A percentile compares a stretch with the other conserved stretches of the same genome.
Evolutionary conservation across 192 early-diverging fungal genomes (phyloP).

Genomic region (Phlyctochytrium bullatum): DNA sequence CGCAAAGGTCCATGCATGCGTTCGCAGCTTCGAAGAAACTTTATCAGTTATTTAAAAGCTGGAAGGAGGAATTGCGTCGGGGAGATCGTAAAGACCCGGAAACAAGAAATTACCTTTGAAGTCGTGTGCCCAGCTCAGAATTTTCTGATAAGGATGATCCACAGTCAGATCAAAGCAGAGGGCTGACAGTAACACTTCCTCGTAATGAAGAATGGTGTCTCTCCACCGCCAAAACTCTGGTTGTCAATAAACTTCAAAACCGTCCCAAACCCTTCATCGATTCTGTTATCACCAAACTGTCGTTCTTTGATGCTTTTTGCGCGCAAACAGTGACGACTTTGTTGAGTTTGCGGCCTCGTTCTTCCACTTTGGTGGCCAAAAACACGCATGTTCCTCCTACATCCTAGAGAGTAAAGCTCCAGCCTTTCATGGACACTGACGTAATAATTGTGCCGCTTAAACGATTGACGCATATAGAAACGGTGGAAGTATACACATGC

Average conservation of each 20-base stretch:
- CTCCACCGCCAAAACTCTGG: slow-evolving; percentile 23
- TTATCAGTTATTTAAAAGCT: not conserved
- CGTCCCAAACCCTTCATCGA: slow-evolving; percentile 4
- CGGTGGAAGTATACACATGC: slow-evolving; percentile 38
- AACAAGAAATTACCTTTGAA: slow-evolving; percentile 4
- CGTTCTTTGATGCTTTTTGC: slow-evolving; percentile 16
- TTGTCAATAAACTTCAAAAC: not conserved
- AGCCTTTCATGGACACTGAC: too few species aligned
- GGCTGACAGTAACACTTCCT: slow-evolving; percentile 25
- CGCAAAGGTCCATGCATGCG: not conserved
- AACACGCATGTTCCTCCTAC: slow-evolving; percentile 23
- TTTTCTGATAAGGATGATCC: slow-evolving; percentile 22
- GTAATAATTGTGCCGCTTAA: slow-evolving; percentile 27
- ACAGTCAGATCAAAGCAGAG: slow-evolving; percentile 32
- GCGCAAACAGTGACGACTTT: not conserved
- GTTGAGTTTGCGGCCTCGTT: slow-evolving; percentile 12
- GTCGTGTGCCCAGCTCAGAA: slow-evolving; percentile 11
- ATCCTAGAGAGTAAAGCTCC: slow-evolving; percentile 13
- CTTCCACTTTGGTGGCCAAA: slow-evolving; percentile 31
- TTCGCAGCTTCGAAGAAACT: not conserved
- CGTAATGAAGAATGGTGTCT: slow-evolving; percentile 31
- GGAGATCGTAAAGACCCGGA: too few species aligned
- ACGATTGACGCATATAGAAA: slow-evolving; percentile 38
- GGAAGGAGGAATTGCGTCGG: not conserved
- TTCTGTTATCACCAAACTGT: slow-evolving; percentile 15